A percentile compares a stretch with the other conserved stretches of the same genome.
Evolutionary conservation across 257 asterid genomes (phyloP).

Genomic region (Salvia rosmarinus): DNA sequence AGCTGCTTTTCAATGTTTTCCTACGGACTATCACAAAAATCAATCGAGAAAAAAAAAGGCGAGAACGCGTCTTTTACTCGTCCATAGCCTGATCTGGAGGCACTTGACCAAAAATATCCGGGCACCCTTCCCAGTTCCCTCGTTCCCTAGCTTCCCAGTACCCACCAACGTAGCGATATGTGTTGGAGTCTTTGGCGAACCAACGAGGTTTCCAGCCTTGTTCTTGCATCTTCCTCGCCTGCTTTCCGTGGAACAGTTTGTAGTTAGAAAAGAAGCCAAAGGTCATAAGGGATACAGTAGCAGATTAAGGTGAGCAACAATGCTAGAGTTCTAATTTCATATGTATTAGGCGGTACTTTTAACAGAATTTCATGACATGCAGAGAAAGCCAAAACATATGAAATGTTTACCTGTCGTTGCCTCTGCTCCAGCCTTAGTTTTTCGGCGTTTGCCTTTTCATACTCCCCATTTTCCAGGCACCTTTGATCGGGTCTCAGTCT

Average conservation of each 20-base stretch:
- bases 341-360: neutral
- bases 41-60: constrained; percentile 1
- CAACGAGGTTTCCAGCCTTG: constrained; percentile 92
- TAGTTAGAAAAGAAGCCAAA: neutral
- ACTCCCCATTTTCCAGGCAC: constrained; percentile 84
- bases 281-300: neutral
- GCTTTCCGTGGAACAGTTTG: constrained; percentile 24
- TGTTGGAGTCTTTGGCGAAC: constrained; percentile 67
- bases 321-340: neutral
- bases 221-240: constrained; percentile 98
- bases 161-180: constrained; percentile 74
- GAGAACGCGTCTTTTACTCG: constrained; percentile 35
- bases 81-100: constrained; percentile 59
- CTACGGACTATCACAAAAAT: constrained; percentile 26
- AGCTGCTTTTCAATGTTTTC: constrained; percentile 29
- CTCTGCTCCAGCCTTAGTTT: constrained; percentile 82
- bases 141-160: constrained; percentile 94
- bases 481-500: constrained; percentile 92
- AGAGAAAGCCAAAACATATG: neutral
- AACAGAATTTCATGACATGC: neutral
- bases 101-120: constrained; percentile 84
- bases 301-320: neutral
- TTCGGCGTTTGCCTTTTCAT: constrained; percentile 78
- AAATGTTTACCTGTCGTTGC: constrained; percentile 73
- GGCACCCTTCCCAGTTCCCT: constrained; percentile 85